Percentiles rank a stretch among this genome's conserved stretches.
Evolutionary conservation across 768 basidiomycete genomes (phyloP).

Genomic region (Ramaria sp.): DNA sequence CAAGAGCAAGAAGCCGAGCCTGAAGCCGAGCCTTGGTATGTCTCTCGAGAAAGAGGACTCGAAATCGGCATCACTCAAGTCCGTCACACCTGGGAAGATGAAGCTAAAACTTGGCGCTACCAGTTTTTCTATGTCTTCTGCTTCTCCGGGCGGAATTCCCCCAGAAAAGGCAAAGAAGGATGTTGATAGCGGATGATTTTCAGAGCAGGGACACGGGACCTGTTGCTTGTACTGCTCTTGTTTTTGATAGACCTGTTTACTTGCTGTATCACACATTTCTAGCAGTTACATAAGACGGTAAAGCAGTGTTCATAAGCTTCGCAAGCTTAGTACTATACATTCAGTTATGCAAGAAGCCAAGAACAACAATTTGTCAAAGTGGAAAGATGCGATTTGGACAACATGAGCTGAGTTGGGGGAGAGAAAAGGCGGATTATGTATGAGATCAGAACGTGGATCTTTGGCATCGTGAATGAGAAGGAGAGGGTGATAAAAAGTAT

Average conservation of each 20-base stretch:
- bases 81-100: conserved; percentile 44
- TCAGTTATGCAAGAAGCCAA: conserved; percentile 3
- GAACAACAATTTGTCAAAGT: conserved; percentile 3
- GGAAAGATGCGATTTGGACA: conserved; percentile 1
- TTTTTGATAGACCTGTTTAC: background rate
- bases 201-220: background rate
- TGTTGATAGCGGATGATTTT: background rate
- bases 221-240: background rate
- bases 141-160: conserved; percentile 47
- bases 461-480: background rate
- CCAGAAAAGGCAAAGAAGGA: background rate
- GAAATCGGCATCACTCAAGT: conserved; percentile 10
- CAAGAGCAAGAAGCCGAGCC: conserved; percentile 44
- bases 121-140: conserved; percentile 23
- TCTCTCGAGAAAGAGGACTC: conserved; percentile 28
- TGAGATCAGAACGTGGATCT: conserved; percentile 1
- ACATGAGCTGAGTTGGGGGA: conserved; percentile 12
- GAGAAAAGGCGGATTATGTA: conserved; percentile 15
- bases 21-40: conserved; percentile 39
- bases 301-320: conserved; percentile 3
- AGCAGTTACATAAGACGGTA: background rate
- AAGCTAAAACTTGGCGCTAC: conserved; percentile 57
- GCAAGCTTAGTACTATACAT: conserved; percentile 2
- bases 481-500: background rate
- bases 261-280: background rate